These are phyloP conservation scores for Fusarium sambucinum DNA, from an alignment of 2,329 filamentous ascomycete species.

Conservation along the genomic window DNA sequence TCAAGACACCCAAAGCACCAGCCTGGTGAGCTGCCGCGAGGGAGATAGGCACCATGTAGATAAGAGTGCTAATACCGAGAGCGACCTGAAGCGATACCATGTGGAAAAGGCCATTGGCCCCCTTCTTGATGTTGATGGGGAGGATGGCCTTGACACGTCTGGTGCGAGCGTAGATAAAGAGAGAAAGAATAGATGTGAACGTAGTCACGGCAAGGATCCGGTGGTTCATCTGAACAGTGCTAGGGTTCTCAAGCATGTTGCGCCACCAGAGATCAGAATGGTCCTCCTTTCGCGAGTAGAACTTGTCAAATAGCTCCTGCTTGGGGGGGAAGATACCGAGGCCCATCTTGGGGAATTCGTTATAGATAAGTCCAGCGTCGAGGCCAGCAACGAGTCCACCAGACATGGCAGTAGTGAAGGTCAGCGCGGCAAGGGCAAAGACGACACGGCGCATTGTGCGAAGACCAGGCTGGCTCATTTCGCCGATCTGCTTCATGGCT, in stretches of 20 bases:
- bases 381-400: constrained; percentile 94
- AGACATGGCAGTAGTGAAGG: constrained; percentile 93
- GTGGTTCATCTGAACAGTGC: constrained; percentile 94
- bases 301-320: constrained; percentile 84
- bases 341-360: constrained; percentile 98
- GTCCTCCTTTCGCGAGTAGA: constrained; percentile 85
- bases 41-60: constrained; percentile 92
- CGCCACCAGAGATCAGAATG: constrained; percentile 92
- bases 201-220: constrained; percentile 91
- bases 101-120: constrained; percentile 83
- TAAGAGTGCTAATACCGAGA: constrained; percentile 89
- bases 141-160: constrained; percentile 69
- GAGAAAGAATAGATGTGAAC: constrained; percentile 80
- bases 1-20: constrained; percentile 85
- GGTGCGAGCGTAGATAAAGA: constrained; percentile 84
- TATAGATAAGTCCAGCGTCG: constrained; percentile 97
- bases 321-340: constrained; percentile 82
- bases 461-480: constrained; percentile 75
- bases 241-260: constrained; percentile 97
- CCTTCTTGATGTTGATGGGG: constrained; percentile 73
- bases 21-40: constrained; percentile 94
- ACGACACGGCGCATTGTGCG: constrained; percentile 79
- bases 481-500: constrained; percentile 69
- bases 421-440: constrained; percentile 76
- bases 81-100: constrained; percentile 84